Evolutionary conservation across 495 filamentous ascomycete species (phyloP).

Genomic region (Tuber indicum): DNA sequence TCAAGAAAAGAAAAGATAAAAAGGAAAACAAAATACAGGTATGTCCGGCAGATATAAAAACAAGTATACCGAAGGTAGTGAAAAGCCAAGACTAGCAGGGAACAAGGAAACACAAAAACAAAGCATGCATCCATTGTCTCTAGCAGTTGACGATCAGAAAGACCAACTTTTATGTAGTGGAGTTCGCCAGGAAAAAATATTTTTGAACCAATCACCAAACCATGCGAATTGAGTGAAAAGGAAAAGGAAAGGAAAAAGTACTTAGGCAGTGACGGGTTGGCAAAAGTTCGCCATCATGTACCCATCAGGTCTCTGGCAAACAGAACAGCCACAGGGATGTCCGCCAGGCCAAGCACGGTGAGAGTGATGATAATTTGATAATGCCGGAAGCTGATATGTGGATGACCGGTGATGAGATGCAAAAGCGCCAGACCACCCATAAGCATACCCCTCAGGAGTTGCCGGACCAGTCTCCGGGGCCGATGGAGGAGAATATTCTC

Average conservation of each 20-base stretch:
- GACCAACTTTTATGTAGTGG: conserved; percentile 40
- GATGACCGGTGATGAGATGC: conserved; percentile 45
- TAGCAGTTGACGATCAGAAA: conserved; percentile 35
- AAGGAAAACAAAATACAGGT: conserved; percentile 26
- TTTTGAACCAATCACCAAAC: conserved; percentile 30
- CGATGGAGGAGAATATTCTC: conserved; percentile 61
- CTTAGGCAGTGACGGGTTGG: conserved; percentile 60
- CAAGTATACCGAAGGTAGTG: conserved; percentile 22
- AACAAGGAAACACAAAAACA: conserved; percentile 40
- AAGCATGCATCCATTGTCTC: conserved; percentile 41
- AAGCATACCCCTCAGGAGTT: conserved; percentile 53
- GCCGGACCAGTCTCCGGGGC: conserved; percentile 61
- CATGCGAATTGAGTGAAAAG: conserved; percentile 12
- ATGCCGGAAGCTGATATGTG: conserved; percentile 43
- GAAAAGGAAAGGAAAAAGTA: conserved; percentile 6
- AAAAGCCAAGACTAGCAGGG: conserved; percentile 43
- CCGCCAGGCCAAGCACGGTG: conserved; percentile 57
- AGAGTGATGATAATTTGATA: conserved; percentile 47
- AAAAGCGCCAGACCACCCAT: conserved; percentile 42
- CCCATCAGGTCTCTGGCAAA: conserved; percentile 56
- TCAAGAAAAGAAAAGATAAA: conserved; percentile 30
- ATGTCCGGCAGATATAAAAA: conserved; percentile 42
- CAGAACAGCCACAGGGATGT: conserved; percentile 64
- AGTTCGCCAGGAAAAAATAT: conserved; percentile 20
- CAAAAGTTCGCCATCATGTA: conserved; percentile 59